Evolutionary conservation across 768 basidiomycete genomes (phyloP).

Genomic region (Phylloporus sp.): DNA sequence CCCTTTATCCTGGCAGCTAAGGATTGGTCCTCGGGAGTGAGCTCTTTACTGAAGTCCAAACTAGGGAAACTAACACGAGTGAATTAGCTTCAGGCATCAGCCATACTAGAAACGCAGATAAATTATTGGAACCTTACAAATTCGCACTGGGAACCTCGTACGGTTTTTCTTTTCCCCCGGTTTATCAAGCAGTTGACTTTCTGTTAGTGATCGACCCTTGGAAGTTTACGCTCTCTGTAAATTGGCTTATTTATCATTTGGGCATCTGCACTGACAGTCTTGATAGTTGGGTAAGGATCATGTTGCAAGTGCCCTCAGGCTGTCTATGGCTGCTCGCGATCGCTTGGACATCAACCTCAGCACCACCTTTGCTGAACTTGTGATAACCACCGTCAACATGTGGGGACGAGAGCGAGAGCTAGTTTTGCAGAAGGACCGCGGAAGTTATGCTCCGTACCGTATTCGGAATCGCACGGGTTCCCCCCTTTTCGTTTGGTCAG

Average conservation of each 20-base stretch:
- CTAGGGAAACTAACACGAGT: background rate
- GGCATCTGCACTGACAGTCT: slow-evolving; percentile 11
- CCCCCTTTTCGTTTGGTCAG: slow-evolving; percentile 83
- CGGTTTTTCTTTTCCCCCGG: slow-evolving; percentile 24
- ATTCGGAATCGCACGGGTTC: slow-evolving; percentile 89
- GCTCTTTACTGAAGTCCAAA: slow-evolving; percentile 11
- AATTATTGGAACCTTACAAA: slow-evolving; percentile 97
- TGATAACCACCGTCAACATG: slow-evolving; percentile 65
- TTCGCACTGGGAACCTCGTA: slow-evolving; percentile 96
- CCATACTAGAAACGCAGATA: slow-evolving; percentile 76
- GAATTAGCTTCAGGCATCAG: slow-evolving; percentile 74
- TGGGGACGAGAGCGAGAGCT: slow-evolving; percentile 73
- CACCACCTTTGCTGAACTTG: slow-evolving; percentile 84
- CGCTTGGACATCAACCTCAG: slow-evolving; percentile 90
- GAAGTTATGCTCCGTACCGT: slow-evolving; percentile 89
- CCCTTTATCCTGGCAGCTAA: slow-evolving; percentile 79
- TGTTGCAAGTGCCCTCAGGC: slow-evolving; percentile 46
- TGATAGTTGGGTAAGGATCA: slow-evolving; percentile 54
- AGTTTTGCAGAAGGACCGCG: slow-evolving; percentile 72
- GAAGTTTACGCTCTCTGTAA: slow-evolving; percentile 75
- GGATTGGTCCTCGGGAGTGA: slow-evolving; percentile 92
- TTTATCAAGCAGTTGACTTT: slow-evolving; percentile 10
- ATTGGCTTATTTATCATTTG: slow-evolving; percentile 3
- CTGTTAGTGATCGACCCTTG: slow-evolving; percentile 88
- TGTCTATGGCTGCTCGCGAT: slow-evolving; percentile 70